Evolutionary conservation across 345 rosid genomes (phyloP).

Genomic region (Corchorus capsularis): DNA sequence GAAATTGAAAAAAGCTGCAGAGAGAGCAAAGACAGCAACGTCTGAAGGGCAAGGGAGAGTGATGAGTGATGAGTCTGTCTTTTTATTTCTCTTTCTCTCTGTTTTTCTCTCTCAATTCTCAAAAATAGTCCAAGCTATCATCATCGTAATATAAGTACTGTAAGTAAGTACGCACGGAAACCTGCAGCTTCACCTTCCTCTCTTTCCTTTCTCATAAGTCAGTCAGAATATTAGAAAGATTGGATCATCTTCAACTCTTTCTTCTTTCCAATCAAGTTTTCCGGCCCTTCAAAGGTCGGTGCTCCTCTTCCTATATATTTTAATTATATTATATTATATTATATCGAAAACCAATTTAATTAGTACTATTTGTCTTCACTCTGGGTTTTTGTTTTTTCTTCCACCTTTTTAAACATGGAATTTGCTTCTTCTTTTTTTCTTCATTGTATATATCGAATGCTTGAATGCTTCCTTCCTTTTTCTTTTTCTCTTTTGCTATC

Average conservation of each 20-base stretch:
- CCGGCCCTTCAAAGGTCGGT: background rate
- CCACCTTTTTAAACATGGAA: too few relatives aligned
- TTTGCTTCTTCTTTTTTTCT: background rate
- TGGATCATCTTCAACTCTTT: slow-evolving; percentile 17
- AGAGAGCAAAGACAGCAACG: slow-evolving; percentile 22
- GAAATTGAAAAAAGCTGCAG: background rate
- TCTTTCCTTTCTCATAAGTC: background rate
- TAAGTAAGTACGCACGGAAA: slow-evolving; percentile 12
- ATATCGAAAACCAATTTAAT: too few relatives aligned
- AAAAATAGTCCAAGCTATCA: background rate
- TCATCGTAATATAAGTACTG: too few relatives aligned
- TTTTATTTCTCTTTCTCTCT: slow-evolving; percentile 18
- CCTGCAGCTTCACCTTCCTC: slow-evolving; percentile 19
- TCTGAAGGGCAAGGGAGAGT: background rate
- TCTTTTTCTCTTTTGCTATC: background rate
- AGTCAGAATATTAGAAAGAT: background rate
- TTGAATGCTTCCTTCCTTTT: background rate
- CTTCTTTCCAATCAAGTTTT: background rate
- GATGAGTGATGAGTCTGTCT: slow-evolving; percentile 15
- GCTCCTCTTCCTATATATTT: too few relatives aligned
- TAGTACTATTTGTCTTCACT: background rate
- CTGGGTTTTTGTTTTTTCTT: background rate
- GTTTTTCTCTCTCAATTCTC: too few relatives aligned
- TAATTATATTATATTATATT: too few relatives aligned
- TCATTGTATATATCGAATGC: background rate